Percentiles rank a stretch among this genome's conserved stretches.
These are phyloP conservation scores for Sisymbrium altissimum DNA, from an alignment of 345 rosid species.

Conservation along the genomic window DNA sequence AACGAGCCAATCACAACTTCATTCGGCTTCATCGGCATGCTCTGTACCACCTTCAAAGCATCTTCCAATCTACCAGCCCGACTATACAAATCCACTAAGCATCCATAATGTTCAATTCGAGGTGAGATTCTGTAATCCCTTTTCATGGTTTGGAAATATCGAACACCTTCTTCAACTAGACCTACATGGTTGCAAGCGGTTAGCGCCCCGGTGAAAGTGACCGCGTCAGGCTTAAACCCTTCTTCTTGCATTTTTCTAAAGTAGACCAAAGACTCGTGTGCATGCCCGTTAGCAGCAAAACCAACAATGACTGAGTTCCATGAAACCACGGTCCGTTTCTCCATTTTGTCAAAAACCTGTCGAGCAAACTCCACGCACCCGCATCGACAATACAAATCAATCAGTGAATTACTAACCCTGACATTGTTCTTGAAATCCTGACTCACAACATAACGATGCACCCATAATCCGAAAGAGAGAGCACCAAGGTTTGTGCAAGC, in stretches of 20 bases:
- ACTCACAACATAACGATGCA: constrained; percentile 47
- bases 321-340: constrained; percentile 56
- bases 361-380: constrained; percentile 64
- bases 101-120: constrained; percentile 77
- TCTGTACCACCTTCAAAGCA: constrained; percentile 48
- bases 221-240: constrained; percentile 64
- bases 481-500: constrained; percentile 63
- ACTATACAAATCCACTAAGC: constrained; percentile 81
- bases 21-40: constrained; percentile 77
- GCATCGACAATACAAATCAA: constrained; percentile 75
- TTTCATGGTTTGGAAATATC: constrained; percentile 53
- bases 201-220: constrained; percentile 63
- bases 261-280: constrained; percentile 48
- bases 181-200: constrained; percentile 78
- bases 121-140: constrained; percentile 49
- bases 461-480: constrained; percentile 53
- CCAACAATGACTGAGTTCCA: constrained; percentile 79
- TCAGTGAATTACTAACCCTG: constrained; percentile 53
- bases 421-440: constrained; percentile 46
- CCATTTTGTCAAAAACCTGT: constrained; percentile 57
- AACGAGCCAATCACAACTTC: constrained; percentile 74
- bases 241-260: constrained; percentile 54
- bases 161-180: constrained; percentile 58
- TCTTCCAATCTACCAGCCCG: constrained; percentile 81
- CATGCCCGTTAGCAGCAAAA: constrained; percentile 57